These are phyloP conservation scores for Tetraselmis striata DNA, from an alignment of 139 green algal species.

Conservation along the genomic window DNA sequence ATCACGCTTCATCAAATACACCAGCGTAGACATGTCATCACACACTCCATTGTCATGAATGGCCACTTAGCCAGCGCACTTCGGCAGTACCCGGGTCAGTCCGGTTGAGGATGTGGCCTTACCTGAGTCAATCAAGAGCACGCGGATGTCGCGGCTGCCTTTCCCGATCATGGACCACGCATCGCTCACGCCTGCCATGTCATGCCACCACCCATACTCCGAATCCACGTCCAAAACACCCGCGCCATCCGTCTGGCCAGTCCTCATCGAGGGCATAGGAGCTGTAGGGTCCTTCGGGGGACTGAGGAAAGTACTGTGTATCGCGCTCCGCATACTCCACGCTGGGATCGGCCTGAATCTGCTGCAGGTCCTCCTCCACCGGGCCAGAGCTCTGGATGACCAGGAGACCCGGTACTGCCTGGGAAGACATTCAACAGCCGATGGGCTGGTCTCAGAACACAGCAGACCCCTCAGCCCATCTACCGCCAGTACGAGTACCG, in stretches of 20 bases:
- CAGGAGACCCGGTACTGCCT: background rate
- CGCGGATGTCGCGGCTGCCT: background rate
- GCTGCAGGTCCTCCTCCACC: background rate
- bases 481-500: too few species aligned
- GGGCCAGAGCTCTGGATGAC: background rate
- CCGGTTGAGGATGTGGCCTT: too few species aligned
- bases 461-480: too few species aligned
- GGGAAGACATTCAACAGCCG: too few species aligned
- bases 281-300: background rate
- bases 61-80: background rate
- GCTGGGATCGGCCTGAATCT: background rate
- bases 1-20: too few species aligned
- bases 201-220: background rate
- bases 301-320: background rate
- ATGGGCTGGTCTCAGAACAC: too few species aligned
- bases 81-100: background rate
- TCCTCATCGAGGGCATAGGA: background rate
- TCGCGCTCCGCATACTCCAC: background rate
- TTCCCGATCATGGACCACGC: background rate
- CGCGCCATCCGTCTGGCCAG: background rate
- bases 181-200: background rate
- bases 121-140: background rate
- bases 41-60: background rate
- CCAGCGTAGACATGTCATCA: background rate
- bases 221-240: background rate